phyloP scores from a whole-genome alignment of 176 grass and related monocot species.

The Dendrocalamus sinicus region DNA sequence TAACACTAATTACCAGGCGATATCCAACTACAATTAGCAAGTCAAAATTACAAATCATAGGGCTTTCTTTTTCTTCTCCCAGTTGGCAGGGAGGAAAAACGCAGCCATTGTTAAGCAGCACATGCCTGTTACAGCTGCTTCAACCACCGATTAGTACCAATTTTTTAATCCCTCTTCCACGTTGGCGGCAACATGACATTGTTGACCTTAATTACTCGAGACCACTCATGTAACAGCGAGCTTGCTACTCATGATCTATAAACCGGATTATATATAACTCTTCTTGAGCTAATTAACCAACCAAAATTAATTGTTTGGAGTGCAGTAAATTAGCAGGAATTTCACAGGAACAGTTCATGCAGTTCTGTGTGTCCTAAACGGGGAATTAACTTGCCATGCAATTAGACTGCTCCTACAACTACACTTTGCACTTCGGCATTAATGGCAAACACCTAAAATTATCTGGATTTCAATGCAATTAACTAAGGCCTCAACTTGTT shows the following conservation, averaged over 20 bases:
- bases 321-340: not conserved
- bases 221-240: conserved; percentile 16
- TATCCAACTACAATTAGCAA: conserved; percentile 5
- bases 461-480: not conserved
- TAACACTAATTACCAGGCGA: conserved; percentile 22
- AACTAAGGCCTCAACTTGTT: not conserved
- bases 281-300: not conserved
- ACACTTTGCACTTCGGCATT: not conserved
- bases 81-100: conserved; percentile 10
- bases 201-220: conserved; percentile 21
- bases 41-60: not conserved
- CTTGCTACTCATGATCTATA: conserved; percentile 7
- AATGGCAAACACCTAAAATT: too few species aligned
- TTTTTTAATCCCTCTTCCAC: conserved; percentile 12
- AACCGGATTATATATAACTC: not conserved
- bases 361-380: not conserved
- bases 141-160: conserved; percentile 19
- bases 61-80: not conserved
- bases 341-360: not conserved
- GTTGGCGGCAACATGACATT: conserved; percentile 28
- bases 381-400: not conserved
- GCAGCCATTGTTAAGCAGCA: conserved; percentile 34
- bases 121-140: conserved; percentile 7
- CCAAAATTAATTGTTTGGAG: not conserved
- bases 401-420: not conserved